Evolutionary conservation across 352 stramenopile genomes (phyloP), one percentile per base, ranked within the genome.

Genomic region (Phytopythium vexans): DNA sequence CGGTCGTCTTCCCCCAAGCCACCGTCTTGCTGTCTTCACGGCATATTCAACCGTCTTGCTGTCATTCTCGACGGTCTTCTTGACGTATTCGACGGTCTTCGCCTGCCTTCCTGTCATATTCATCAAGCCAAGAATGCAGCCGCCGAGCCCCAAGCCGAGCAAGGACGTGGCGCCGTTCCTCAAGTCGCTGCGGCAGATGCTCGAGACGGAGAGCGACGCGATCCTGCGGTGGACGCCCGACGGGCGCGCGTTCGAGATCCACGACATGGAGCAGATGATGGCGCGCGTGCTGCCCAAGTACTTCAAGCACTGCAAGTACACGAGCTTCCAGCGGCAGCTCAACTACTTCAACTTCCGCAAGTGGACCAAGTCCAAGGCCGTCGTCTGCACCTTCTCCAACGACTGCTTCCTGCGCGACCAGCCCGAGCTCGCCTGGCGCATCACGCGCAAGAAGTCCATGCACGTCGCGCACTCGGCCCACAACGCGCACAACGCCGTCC

Each of bases 271-370:
- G 41, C 62, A 73, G 52, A 86, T 97, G 57, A 89, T 95, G 79
- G 65, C 74, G 32, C 70, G 72, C 42, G 77, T 97, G 48, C 77
- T 98, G 21, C 89, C 92, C 31, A 89, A 91, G 60, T 98, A 97
- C 70, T 98, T 98, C 66, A 97, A 97, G 58, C 92, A 98, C 66
- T 72, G 76, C 65, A 96, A 93, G 60, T 97, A 97, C 77, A 93
- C 92, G 52, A 97, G 87, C 51, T 94, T 98, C 56, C 87, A 96
- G 58, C 85, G 92, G 32, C 90, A 98, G 58, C 80, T 98, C 55
- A 97, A 96, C 75, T 97, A 98, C 64, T 98, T 98, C 64, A 86
- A 66, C 61, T 98, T 98, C 71, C 73, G 80, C 66, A 95, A 95
- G 56, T 92, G 82, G 82, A 92, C 82, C 64, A 92, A 92, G 60